Evolutionary conservation across 495 filamentous ascomycete species (phyloP).

Genomic region (Aspergillus nidulans): DNA sequence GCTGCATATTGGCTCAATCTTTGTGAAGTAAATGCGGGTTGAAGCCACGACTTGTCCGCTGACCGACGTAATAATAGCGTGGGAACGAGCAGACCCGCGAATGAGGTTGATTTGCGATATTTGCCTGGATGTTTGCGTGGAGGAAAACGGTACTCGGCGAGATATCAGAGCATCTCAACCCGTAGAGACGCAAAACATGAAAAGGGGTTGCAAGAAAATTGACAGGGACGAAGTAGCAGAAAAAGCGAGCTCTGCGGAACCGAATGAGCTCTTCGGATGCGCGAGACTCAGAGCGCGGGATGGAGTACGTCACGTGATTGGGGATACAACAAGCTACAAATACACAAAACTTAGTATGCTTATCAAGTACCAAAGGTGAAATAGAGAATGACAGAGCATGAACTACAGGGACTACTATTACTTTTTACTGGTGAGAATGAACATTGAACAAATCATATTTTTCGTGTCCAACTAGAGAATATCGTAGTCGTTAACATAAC

Average conservation of each 20-base stretch:
- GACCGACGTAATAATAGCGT: background rate
- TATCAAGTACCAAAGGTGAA: too few relatives aligned
- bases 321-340: background rate
- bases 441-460: conserved; percentile 20
- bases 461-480: conserved; percentile 31
- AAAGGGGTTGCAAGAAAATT: background rate
- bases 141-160: background rate
- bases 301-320: conserved; percentile 18
- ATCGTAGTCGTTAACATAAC: conserved; percentile 28
- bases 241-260: conserved; percentile 13
- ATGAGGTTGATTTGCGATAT: background rate
- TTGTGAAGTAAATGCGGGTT: background rate
- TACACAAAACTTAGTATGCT: too few relatives aligned
- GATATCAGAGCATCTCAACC: background rate
- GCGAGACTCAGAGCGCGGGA: conserved; percentile 21
- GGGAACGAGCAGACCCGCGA: background rate
- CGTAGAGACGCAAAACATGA: background rate
- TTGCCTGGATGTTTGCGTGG: background rate
- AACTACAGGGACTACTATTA: too few relatives aligned
- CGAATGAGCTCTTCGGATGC: conserved; percentile 15
- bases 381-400: too few relatives aligned
- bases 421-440: background rate
- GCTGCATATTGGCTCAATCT: conserved; percentile 55
- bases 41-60: background rate
- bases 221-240: background rate